Evolutionary conservation across 1,139 yeast species (phyloP).

Genomic region (Protomyces macrosporus): DNA sequence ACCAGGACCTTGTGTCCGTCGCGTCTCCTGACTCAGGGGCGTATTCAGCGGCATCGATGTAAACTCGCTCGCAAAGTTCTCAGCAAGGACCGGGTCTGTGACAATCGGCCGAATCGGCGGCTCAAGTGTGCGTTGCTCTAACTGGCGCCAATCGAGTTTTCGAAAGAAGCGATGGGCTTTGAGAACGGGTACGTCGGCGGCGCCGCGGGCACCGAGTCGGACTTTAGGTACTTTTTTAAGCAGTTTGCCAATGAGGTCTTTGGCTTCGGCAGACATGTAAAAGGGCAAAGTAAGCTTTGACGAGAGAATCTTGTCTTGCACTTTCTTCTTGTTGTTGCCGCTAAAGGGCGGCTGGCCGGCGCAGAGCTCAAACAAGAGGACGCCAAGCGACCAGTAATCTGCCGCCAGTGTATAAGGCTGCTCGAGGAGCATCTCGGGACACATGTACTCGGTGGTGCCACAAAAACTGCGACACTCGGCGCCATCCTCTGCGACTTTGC

Average conservation of each 20-base stretch:
- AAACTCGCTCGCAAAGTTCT: constrained; percentile 83
- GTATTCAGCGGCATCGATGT: constrained; percentile 55
- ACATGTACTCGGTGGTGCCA: constrained; percentile 52
- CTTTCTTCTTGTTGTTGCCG: constrained; percentile 76
- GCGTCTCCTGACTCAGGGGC: background rate
- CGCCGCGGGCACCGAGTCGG: constrained; percentile 50
- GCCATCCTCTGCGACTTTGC: constrained; percentile 92
- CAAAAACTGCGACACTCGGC: constrained; percentile 68
- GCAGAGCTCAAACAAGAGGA: constrained; percentile 77
- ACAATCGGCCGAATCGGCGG: constrained; percentile 88
- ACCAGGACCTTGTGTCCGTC: background rate
- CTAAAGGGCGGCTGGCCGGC: constrained; percentile 94
- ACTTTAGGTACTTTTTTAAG: constrained; percentile 70
- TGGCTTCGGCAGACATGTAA: constrained; percentile 77
- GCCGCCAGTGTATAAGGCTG: constrained; percentile 80
- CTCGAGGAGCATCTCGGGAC: constrained; percentile 86
- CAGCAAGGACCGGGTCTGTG: constrained; percentile 82
- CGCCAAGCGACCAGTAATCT: constrained; percentile 97
- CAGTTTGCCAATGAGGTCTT: constrained; percentile 67
- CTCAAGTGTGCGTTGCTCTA: constrained; percentile 48
- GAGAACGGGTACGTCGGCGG: constrained; percentile 59
- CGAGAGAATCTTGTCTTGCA: constrained; percentile 73
- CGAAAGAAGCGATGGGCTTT: constrained; percentile 76
- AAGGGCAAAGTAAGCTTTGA: constrained; percentile 73
- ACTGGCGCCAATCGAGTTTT: constrained; percentile 65